phyloP scores from a whole-genome alignment of 768 basidiomycete genomes.

The Suillus americanus region DNA sequence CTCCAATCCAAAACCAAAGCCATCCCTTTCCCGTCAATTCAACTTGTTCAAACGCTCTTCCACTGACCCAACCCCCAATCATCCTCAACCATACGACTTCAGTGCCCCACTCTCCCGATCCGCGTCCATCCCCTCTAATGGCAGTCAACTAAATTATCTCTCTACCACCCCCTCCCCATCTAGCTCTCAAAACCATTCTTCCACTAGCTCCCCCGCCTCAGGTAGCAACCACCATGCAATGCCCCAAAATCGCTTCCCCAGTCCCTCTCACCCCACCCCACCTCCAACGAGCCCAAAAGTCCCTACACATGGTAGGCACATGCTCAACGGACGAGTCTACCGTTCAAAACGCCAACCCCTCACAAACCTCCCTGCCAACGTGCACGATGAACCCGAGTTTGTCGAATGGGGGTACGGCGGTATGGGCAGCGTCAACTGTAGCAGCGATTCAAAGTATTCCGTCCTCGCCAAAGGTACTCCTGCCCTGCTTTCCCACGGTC shows the following conservation, averaged over 20 bases:
- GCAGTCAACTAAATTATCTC: not conserved
- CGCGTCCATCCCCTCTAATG: not conserved
- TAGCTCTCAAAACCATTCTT: conserved; percentile 18
- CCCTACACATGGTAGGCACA: conserved; percentile 42
- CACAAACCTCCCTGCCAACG: conserved; percentile 64
- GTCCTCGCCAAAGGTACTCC: not conserved
- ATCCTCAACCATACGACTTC: not conserved
- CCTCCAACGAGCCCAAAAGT: conserved; percentile 7
- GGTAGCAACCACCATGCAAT: conserved; percentile 28
- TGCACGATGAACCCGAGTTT: conserved; percentile 72
- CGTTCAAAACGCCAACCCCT: conserved; percentile 41
- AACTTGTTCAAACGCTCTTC: conserved; percentile 4
- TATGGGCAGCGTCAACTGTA: conserved; percentile 58
- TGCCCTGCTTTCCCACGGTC: not conserved
- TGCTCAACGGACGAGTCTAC: conserved; percentile 88
- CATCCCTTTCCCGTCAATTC: not conserved
- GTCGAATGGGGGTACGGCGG: conserved; percentile 93
- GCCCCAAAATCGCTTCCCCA: conserved; percentile 10
- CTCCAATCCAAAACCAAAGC: not conserved
- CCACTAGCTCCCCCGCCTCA: conserved; percentile 19
- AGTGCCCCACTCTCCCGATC: conserved; percentile 1
- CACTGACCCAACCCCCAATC: not conserved
- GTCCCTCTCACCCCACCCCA: not conserved
- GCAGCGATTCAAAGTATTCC: conserved; percentile 17
- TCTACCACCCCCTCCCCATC: conserved; percentile 4